Percentiles rank a stretch among this genome's conserved stretches.
These are phyloP conservation scores for Erodium texanum DNA, from an alignment of 441 rosid species.

Conservation along the genomic window DNA sequence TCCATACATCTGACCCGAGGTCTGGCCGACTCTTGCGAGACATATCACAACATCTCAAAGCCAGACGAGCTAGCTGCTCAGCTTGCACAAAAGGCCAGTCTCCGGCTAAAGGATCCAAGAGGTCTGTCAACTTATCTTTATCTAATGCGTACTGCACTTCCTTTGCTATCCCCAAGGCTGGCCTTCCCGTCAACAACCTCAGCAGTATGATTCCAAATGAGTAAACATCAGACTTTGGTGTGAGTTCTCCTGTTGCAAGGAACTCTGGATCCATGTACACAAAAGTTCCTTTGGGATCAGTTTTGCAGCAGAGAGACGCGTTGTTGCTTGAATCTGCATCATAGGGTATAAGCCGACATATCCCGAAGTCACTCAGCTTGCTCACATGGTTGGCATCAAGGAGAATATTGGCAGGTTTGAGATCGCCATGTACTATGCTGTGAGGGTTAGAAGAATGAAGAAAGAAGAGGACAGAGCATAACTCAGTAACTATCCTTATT, in stretches of 20 bases:
- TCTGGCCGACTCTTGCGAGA: constrained; percentile 67
- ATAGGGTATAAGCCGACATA: constrained; percentile 40
- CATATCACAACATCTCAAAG: constrained; percentile 78
- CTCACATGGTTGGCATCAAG: constrained; percentile 65
- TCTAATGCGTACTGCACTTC: constrained; percentile 70
- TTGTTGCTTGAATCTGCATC: constrained; percentile 28
- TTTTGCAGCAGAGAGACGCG: constrained; percentile 33
- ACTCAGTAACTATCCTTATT: constrained; percentile 62
- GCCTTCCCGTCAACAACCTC: constrained; percentile 67
- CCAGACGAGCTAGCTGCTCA: constrained; percentile 77
- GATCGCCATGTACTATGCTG: constrained; percentile 78
- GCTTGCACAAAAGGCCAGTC: constrained; percentile 98
- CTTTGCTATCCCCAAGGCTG: constrained; percentile 54
- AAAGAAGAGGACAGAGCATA: constrained; percentile 80
- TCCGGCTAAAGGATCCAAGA: constrained; percentile 89
- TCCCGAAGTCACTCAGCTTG: constrained; percentile 83
- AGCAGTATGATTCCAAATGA: constrained; percentile 78
- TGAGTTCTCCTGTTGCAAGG: constrained; percentile 63
- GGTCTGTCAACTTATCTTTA: constrained; percentile 39
- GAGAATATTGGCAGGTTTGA: constrained; percentile 79
- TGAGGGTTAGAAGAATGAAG: constrained; percentile 75
- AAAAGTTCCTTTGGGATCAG: constrained; percentile 66
- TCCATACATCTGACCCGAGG: constrained; percentile 76
- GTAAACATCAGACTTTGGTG: constrained; percentile 82
- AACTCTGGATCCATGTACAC: constrained; percentile 83